Conservation (phyloP, 2,329 filamentous ascomycete species). For the Epichloe gansuensis region DNA sequence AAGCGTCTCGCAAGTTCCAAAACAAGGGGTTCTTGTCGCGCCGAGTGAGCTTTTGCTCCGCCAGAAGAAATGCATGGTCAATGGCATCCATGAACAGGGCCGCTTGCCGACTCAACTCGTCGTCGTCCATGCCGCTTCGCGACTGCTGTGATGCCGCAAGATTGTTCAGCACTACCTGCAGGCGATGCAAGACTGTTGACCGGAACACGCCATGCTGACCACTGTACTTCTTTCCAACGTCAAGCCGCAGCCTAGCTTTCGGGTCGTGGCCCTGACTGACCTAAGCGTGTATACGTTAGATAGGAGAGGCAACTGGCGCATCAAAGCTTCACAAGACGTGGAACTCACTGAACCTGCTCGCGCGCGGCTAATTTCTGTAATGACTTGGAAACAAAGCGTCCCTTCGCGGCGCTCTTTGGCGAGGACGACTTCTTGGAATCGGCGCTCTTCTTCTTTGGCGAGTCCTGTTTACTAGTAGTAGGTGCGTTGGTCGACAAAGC, state of each 20-base stretch:
- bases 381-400: not conserved
- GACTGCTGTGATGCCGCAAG: conserved; percentile 14
- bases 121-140: conserved; percentile 18
- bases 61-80: conserved; percentile 32
- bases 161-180: conserved; percentile 22
- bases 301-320: not conserved
- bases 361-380: conserved; percentile 5
- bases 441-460: not conserved
- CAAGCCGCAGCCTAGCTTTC: conserved; percentile 19
- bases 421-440: not conserved
- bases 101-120: conserved; percentile 33
- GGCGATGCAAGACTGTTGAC: conserved; percentile 22
- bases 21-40: conserved; percentile 41
- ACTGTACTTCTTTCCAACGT: conserved; percentile 11
- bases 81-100: conserved; percentile 33
- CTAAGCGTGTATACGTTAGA: conserved; percentile 9
- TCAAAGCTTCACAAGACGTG: not conserved
- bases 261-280: conserved; percentile 23
- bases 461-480: conserved; percentile 3
- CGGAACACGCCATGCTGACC: conserved; percentile 22
- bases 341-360: conserved; percentile 16
- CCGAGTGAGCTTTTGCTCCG: conserved; percentile 24
- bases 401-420: not conserved
- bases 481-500: conserved; percentile 15
- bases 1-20: conserved; percentile 47